phyloP scores from a whole-genome alignment of 148 eudicot genomes.

The Mesembryanthemum crystallinum region DNA sequence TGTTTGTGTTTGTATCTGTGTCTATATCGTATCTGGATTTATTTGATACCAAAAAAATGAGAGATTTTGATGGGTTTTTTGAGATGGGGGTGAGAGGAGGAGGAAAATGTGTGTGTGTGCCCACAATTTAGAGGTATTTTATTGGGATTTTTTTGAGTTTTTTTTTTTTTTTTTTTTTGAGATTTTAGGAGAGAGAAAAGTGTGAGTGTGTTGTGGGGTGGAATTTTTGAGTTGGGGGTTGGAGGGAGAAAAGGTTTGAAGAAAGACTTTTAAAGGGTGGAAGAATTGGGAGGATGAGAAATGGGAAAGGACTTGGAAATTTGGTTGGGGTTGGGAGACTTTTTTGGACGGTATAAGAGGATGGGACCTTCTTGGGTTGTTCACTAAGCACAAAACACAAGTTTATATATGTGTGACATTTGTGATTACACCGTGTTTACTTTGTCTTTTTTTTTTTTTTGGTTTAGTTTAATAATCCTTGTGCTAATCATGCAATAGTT shows the following conservation, averaged over 20 bases:
- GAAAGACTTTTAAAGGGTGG: slow-evolving; percentile 20
- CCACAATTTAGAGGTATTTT: too few relatives aligned
- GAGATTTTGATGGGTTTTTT: background rate
- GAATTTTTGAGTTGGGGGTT: background rate
- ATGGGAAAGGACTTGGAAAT: slow-evolving; percentile 19
- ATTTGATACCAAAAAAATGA: too few relatives aligned
- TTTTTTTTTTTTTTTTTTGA: too few relatives aligned
- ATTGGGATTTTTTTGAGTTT: too few relatives aligned
- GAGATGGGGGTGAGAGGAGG: slow-evolving; percentile 6
- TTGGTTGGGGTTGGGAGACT: slow-evolving; percentile 1
- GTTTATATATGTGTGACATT: background rate
- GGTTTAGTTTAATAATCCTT: slow-evolving; percentile 14
- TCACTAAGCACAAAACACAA: slow-evolving; percentile 31
- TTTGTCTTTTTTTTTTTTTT: slow-evolving; percentile 15
- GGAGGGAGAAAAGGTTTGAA: slow-evolving; percentile 3
- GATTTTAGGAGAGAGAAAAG: background rate
- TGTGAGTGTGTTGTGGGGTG: background rate
- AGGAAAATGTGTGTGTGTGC: background rate
- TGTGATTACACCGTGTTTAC: slow-evolving; percentile 24
- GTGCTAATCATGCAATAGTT: slow-evolving; percentile 27
- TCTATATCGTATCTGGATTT: too few relatives aligned
- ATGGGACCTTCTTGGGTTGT: slow-evolving; percentile 32
- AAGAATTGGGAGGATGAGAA: background rate
- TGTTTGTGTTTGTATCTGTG: background rate
- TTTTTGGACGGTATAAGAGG: slow-evolving; percentile 24